A percentile compares a stretch with the other conserved stretches of the same genome.
These are phyloP conservation scores for Albophoma yamanashiensis DNA, from an alignment of 2,329 filamentous ascomycete species.

Conservation along the genomic window DNA sequence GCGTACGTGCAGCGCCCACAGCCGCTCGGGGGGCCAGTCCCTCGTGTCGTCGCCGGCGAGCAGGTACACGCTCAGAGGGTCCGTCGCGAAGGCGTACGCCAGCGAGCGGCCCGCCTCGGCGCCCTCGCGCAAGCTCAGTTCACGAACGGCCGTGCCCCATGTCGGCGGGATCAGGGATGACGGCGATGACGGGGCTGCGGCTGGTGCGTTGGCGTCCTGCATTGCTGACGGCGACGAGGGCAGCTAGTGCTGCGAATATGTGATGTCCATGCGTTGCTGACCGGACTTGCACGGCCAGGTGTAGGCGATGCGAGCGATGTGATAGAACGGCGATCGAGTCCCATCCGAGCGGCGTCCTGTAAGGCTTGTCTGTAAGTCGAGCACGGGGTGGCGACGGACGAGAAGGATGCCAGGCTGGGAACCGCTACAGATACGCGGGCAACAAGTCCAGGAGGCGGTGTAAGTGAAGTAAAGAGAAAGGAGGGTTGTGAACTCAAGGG, in stretches of 20 bases:
- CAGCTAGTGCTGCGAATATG: constrained; percentile 2
- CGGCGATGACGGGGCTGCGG: constrained; percentile 3
- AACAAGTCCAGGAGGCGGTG: not conserved
- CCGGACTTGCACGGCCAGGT: not conserved
- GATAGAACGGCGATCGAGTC: not conserved
- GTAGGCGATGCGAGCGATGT: not conserved
- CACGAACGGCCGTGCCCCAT: constrained; percentile 48
- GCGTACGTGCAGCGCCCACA: constrained; percentile 66
- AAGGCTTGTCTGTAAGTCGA: not conserved
- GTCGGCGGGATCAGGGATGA: constrained; percentile 36
- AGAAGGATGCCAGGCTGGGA: not conserved
- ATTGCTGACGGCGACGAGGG: not conserved
- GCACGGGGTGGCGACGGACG: too few relatives aligned
- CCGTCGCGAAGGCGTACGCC: constrained; percentile 66
- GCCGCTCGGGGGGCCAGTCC: constrained; percentile 51
- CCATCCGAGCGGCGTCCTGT: not conserved
- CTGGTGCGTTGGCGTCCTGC: not conserved
- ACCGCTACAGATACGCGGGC: not conserved
- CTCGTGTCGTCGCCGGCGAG: constrained; percentile 60
- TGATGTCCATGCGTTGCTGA: not conserved
- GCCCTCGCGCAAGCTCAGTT: constrained; percentile 55
- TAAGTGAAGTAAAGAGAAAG: not conserved
- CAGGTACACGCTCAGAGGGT: constrained; percentile 66
- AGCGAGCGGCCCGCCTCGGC: constrained; percentile 61
- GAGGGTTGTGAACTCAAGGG: not conserved